Evolutionary conservation across 2,329 filamentous ascomycete species (phyloP), one percentile per base, ranked within the genome.

Genomic region (Colletotrichum sp.): DNA sequence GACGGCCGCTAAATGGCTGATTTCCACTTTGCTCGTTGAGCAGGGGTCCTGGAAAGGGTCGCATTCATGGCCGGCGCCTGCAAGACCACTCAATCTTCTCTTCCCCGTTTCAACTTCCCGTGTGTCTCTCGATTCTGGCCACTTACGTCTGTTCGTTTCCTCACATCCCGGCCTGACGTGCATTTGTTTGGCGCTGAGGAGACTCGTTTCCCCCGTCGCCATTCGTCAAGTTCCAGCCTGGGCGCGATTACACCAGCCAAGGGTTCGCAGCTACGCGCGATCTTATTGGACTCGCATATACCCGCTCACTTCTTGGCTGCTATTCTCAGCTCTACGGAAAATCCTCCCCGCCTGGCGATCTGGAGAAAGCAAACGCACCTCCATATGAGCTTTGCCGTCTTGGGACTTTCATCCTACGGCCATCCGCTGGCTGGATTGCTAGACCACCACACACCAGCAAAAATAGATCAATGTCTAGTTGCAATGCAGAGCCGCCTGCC

Each of bases 51-150:
- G 52, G 38, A 24, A 4, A 21, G 18, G 36, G 72, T 8, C 68
- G 72, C 72, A 75, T 75, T 0, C 1, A 3, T 2, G 74, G 76
- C 76, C 76, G 75, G 76, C 76, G 76, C 65, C 76, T 76, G 76
- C 74, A 64, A 72, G 0, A 71, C 74, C 74, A 77, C 71, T 71
- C 76, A 70, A 26, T 26, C 73, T 6, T 6, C 0, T n/a, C 21
- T 1, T 32, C 28, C 38, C 38, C 58, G 69, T 71, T 76, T 61
- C 66, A 58, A 60, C 61, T 18, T 74, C 36, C 67, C 71, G 13
- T 34, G 66, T 48, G 52, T 66, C 48, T 56, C 1, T 15, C 2
- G 0, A 10, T 3, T 30, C 4, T 6, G 16, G 3, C 76, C 76
- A 76, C 10, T 76, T 1, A 32, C 38, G 6, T 21, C 30, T 4